Percentiles rank a stretch among this genome's conserved stretches.
phyloP scores from a whole-genome alignment of 441 rosid species.

The Brassica hybrid region DNA sequence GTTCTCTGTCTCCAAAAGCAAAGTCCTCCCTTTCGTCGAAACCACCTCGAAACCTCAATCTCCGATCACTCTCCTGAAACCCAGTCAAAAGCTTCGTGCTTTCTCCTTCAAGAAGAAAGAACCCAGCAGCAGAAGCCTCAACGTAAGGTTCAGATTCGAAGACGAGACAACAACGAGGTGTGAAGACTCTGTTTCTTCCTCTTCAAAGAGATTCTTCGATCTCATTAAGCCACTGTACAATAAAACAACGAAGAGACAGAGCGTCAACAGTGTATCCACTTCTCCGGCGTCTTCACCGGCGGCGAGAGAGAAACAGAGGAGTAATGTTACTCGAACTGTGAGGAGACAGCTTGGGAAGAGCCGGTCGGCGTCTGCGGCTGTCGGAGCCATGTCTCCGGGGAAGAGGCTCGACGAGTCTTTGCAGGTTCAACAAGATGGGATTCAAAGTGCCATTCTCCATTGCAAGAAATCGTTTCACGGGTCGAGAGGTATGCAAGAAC shows the following conservation, averaged over 20 bases:
- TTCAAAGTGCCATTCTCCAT: conserved; percentile 72
- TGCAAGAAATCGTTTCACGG: conserved; percentile 71
- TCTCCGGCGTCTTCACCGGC: conserved; percentile 49
- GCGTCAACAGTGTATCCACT: neutral
- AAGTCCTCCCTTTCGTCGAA: conserved; percentile 69
- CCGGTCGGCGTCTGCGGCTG: conserved; percentile 56
- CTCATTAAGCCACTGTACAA: conserved; percentile 55
- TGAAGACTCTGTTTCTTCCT: conserved; percentile 39
- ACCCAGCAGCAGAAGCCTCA: conserved; percentile 32
- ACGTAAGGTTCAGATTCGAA: conserved; percentile 41
- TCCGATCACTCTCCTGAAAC: conserved; percentile 50
- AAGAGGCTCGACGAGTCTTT: conserved; percentile 65
- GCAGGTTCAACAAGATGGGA: conserved; percentile 63
- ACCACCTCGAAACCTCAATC: conserved; percentile 50
- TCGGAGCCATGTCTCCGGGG: conserved; percentile 46
- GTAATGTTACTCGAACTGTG: conserved; percentile 29
- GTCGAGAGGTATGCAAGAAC: conserved; percentile 48
- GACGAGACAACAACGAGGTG: conserved; percentile 35
- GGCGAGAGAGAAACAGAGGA: conserved; percentile 54
- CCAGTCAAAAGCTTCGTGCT: conserved; percentile 52
- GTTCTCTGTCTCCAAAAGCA: conserved; percentile 55
- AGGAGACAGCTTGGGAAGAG: conserved; percentile 73
- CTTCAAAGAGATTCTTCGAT: conserved; percentile 54
- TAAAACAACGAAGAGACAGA: conserved; percentile 39
- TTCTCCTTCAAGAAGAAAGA: conserved; percentile 47